Evolutionary conservation across 345 rosid species (phyloP).

Genomic region (Eucalyptus camaldulensis): DNA sequence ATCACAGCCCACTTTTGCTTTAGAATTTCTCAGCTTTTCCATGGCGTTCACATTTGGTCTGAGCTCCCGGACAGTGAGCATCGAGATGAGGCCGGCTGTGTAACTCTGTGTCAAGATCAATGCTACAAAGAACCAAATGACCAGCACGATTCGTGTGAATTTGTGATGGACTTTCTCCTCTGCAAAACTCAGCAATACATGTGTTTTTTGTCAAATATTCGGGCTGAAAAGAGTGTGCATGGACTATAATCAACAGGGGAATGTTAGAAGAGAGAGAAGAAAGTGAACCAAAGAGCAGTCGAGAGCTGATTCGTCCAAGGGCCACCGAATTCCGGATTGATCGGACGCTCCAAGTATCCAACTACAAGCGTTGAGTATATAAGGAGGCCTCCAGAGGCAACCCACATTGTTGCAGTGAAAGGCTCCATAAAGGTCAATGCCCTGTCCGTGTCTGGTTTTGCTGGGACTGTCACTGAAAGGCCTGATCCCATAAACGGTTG

Average conservation of each 20-base stretch:
- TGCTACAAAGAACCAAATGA: constrained; percentile 41
- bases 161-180: constrained; percentile 28
- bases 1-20: constrained; percentile 24
- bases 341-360: too few relatives aligned
- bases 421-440: too few relatives aligned
- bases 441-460: too few relatives aligned
- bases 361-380: neutral
- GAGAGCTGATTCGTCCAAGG: too few relatives aligned
- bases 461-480: too few relatives aligned
- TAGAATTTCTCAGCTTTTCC: constrained; percentile 2
- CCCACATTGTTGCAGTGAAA: too few relatives aligned
- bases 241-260: neutral
- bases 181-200: neutral
- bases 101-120: constrained; percentile 35
- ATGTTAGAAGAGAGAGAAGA: too few relatives aligned
- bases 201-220: neutral
- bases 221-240: neutral
- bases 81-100: constrained; percentile 32
- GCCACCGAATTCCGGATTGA: too few relatives aligned
- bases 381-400: constrained; percentile 8
- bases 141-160: constrained; percentile 27
- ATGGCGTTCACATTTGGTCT: constrained; percentile 12
- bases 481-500: too few relatives aligned
- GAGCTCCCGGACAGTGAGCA: constrained; percentile 27
- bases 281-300: too few relatives aligned